Evolutionary conservation across 2,329 filamentous ascomycete genomes (phyloP), one percentile per base, ranked within the genome.

Genomic region (Hansfordia pulvinata): DNA sequence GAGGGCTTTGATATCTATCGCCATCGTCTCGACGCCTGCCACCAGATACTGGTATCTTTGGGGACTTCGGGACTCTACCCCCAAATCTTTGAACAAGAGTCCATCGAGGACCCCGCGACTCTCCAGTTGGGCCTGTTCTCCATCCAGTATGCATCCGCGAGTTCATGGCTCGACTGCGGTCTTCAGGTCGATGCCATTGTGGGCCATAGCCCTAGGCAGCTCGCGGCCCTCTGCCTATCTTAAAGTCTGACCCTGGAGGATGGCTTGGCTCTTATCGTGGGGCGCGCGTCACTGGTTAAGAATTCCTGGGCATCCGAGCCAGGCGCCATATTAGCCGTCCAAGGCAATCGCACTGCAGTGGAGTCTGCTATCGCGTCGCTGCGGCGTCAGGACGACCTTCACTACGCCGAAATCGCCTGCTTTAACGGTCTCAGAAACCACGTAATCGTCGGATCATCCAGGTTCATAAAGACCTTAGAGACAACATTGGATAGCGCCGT

Each of bases 151-250:
- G 36, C 54, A 3, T 44, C 27, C 5, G 48, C 52, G 0, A 39
- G 29, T 27, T 28, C 33, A 10, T 56, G 53, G 53, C 43, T 56
- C 1, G 49, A 53, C 24, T 42, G 36, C 11, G 52, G 54, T 2
- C 14, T 53, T 6, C 11, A 30, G 10, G 31, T 36, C 3, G 30
- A 25, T 3, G 43, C 37, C 8, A 35, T 53, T 0, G 40, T 58
- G 2, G 56, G 55, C 1, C 53, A 59, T 33, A 54, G 48, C 31
- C 52, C 57, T 17, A 56, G 57, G 2, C 47, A 60, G 35, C 38
- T 60, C 4, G 50, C 51, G 0, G 53, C 54, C 1, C 36, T 57
- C 0, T 53, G 50, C 23, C 30, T 58, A 0, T 36, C 52, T 1
- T 47, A 48, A 0, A 30, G 33, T 0, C 27, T 60, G 3, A 38